These are phyloP conservation scores for Stachybotrys chartarum DNA, from an alignment of 2,329 filamentous ascomycete species.

Conservation along the genomic window DNA sequence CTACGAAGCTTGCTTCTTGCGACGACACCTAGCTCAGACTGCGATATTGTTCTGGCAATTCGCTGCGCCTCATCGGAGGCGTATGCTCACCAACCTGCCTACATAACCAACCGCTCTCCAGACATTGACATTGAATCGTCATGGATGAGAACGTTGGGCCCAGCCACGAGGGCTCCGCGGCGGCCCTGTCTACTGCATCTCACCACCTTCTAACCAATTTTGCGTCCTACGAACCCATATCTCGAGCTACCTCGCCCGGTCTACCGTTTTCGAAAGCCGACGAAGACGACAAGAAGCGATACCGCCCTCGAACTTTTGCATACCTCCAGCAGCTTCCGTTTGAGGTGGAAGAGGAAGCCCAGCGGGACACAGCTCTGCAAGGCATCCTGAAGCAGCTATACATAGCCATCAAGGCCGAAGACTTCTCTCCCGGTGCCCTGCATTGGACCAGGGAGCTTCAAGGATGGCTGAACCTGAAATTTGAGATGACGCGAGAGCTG, in stretches of 20 bases:
- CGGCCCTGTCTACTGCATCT: slow-evolving; percentile 22
- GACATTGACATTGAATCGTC: neutral
- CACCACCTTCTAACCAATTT: slow-evolving; percentile 29
- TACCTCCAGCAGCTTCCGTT: slow-evolving; percentile 92
- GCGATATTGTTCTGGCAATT: neutral
- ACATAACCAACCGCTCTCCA: too few relatives aligned
- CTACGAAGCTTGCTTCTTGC: neutral
- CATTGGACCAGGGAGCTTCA: slow-evolving; percentile 97
- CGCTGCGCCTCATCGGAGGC: neutral
- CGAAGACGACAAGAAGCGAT: slow-evolving; percentile 53
- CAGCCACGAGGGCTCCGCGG: slow-evolving; percentile 20
- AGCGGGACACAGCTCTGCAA: slow-evolving; percentile 71
- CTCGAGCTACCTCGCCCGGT: slow-evolving; percentile 80
- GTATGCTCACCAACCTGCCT: neutral
- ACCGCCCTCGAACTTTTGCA: slow-evolving; percentile 84
- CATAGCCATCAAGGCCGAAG: slow-evolving; percentile 82
- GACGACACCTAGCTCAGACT: neutral
- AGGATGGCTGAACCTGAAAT: slow-evolving; percentile 94
- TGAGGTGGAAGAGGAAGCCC: slow-evolving; percentile 68
- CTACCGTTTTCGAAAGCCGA: slow-evolving; percentile 43
- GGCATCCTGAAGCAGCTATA: slow-evolving; percentile 93
- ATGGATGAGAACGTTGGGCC: slow-evolving; percentile 33
- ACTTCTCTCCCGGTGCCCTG: slow-evolving; percentile 86
- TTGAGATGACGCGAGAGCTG: slow-evolving; percentile 83
- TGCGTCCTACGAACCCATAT: slow-evolving; percentile 59